Evolutionary conservation across 1,284 basidiomycete species (phyloP).

Genomic region (Coniophora puteana): DNA sequence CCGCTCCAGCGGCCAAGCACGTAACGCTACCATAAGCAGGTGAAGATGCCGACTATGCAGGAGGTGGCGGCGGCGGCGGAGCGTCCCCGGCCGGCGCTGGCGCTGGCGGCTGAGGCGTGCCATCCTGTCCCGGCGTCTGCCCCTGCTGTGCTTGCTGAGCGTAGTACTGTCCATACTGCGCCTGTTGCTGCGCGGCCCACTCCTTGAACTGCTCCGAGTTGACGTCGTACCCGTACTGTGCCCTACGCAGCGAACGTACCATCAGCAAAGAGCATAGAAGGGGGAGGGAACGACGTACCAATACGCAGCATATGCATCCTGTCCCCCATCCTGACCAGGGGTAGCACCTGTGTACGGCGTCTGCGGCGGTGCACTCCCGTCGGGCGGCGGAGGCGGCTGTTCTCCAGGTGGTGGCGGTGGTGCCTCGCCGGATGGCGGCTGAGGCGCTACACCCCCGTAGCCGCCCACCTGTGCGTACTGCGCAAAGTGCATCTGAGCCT

Average conservation of each 20-base stretch:
- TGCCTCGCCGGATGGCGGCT: constrained; percentile 51
- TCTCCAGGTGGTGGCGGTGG: constrained; percentile 61
- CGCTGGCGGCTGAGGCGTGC: constrained; percentile 17
- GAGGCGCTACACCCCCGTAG: constrained; percentile 61
- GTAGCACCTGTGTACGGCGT: constrained; percentile 29
- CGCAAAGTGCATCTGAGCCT: constrained; percentile 75
- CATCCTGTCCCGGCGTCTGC: constrained; percentile 12
- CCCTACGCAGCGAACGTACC: constrained; percentile 41
- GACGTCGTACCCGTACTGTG: constrained; percentile 87
- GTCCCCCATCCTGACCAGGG: constrained; percentile 43
- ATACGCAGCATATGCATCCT: constrained; percentile 66
- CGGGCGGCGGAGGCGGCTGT: constrained; percentile 55
- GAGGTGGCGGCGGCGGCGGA: constrained; percentile 34
- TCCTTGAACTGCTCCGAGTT: constrained; percentile 78
- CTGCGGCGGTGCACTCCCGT: constrained; percentile 39
- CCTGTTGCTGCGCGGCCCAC: constrained; percentile 68
- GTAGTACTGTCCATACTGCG: constrained; percentile 74
- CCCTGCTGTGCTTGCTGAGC: constrained; percentile 34
- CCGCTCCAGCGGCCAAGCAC: no score
- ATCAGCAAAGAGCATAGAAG: neutral
- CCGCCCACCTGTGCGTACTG: constrained; percentile 48
- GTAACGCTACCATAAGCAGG: no score
- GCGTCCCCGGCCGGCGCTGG: no score
- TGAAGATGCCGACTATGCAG: constrained; percentile 2
- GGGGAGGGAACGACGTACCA: constrained; percentile 43